Conservation (phyloP, 2,329 filamentous ascomycete species). For the Davidsoniella virescens region DNA sequence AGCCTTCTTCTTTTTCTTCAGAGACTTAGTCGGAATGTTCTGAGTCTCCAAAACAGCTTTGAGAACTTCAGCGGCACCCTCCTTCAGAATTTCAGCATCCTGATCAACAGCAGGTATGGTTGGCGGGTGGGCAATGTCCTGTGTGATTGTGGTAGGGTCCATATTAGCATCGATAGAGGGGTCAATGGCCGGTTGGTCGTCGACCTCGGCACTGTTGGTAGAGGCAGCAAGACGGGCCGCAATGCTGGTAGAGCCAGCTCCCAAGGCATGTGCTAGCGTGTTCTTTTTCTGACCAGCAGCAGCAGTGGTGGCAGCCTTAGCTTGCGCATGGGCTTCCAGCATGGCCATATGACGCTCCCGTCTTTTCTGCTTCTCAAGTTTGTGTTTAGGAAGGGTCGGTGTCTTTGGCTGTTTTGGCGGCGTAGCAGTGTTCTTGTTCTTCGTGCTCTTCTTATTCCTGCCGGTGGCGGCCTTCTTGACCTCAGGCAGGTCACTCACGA, state of each 20-base stretch:
- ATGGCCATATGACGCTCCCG: background rate
- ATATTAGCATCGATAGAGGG: too few species aligned
- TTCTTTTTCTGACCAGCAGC: background rate
- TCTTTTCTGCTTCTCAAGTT: background rate
- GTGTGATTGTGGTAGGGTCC: too few species aligned
- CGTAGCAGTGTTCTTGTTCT: background rate
- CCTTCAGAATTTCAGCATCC: slow-evolving; percentile 7
- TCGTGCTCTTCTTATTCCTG: background rate
- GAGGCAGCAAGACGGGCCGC: background rate
- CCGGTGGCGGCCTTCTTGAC: background rate
- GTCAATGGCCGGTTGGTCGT: background rate
- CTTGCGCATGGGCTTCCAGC: background rate
- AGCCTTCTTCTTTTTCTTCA: slow-evolving; percentile 10
- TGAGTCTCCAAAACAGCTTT: slow-evolving; percentile 8
- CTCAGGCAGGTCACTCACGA: background rate
- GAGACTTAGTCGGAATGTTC: slow-evolving; percentile 11
- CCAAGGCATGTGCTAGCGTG: slow-evolving; percentile 3
- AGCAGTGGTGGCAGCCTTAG: background rate
- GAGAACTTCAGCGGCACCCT: slow-evolving; percentile 12
- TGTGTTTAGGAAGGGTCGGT: background rate
- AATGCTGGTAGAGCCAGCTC: background rate
- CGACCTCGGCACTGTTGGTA: background rate
- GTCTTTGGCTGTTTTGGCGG: background rate
- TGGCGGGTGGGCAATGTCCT: too few species aligned
- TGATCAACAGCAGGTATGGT: background rate